Evolutionary conservation across 352 stramenopile genomes (phyloP).

Genomic region (Pythium chondricola): DNA sequence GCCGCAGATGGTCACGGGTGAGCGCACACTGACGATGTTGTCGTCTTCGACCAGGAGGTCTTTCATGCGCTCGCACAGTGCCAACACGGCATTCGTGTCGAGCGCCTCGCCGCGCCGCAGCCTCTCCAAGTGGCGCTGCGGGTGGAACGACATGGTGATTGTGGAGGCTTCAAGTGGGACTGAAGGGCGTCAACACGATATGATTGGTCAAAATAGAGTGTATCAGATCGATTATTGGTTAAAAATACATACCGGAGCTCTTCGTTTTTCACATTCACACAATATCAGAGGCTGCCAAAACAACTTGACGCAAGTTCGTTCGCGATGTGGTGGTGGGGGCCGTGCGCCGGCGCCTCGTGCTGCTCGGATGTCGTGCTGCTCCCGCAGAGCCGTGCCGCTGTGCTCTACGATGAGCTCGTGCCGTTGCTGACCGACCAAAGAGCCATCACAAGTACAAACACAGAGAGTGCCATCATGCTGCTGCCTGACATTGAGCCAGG

Average conservation of each 20-base stretch:
- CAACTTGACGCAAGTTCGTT: background rate
- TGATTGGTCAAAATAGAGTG: background rate
- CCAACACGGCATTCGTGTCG: constrained; percentile 81
- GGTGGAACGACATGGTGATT: constrained; percentile 17
- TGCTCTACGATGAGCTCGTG: constrained; percentile 48
- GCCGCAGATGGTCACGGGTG: constrained; percentile 84
- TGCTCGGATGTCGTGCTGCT: constrained; percentile 31
- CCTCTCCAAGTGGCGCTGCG: constrained; percentile 39
- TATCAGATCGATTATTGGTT: too few relatives aligned
- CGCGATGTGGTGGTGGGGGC: constrained; percentile 60
- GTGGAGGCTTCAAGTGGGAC: background rate
- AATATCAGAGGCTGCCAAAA: too few relatives aligned
- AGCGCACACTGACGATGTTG: constrained; percentile 81
- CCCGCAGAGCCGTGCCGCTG: constrained; percentile 4
- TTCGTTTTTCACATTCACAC: too few relatives aligned
- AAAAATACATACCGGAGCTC: too few relatives aligned
- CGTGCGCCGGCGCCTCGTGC: constrained; percentile 47
- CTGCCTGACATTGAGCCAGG: constrained; percentile 19
- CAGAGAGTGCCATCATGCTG: background rate
- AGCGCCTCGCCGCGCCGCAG: constrained; percentile 82
- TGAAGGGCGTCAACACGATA: background rate
- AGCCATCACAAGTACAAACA: too few relatives aligned
- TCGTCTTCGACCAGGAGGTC: constrained; percentile 81
- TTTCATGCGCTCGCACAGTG: constrained; percentile 86
- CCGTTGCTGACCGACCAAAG: constrained; percentile 23